phyloP scores from a whole-genome alignment of 306 rosid species.

The Hippophae rhamnoides region DNA sequence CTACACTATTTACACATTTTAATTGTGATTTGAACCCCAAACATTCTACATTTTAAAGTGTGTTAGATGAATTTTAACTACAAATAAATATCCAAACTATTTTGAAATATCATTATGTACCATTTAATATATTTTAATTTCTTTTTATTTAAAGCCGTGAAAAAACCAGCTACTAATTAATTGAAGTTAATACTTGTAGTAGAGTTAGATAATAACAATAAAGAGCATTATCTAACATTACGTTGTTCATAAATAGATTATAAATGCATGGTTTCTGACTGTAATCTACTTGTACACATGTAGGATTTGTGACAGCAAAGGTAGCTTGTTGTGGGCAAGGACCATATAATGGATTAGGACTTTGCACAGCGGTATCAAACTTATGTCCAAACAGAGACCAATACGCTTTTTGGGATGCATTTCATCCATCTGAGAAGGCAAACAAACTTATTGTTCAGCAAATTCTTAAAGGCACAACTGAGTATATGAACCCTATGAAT shows the following conservation, averaged over 20 bases:
- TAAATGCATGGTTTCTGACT: neutral
- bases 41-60: too few relatives aligned
- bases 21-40: too few relatives aligned
- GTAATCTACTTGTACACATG: neutral
- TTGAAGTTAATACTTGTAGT: too few relatives aligned
- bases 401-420: constrained; percentile 79
- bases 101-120: too few relatives aligned
- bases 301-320: constrained; percentile 61
- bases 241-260: neutral
- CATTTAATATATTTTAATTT: too few relatives aligned
- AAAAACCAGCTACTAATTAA: too few relatives aligned
- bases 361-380: constrained; percentile 51
- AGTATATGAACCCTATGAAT: constrained; percentile 74
- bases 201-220: too few relatives aligned
- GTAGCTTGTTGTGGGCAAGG: constrained; percentile 89
- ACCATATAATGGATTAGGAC: constrained; percentile 56
- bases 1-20: too few relatives aligned
- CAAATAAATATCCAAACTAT: too few relatives aligned
- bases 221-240: neutral
- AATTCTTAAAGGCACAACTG: constrained; percentile 33
- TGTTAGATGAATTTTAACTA: too few relatives aligned
- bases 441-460: constrained; percentile 27
- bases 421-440: constrained; percentile 66
- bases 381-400: constrained; percentile 48
- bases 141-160: too few relatives aligned